Percentiles rank a stretch among this genome's conserved stretches.
Conservation (phyloP, 345 rosid species). For the Brassica carinata region DNA sequence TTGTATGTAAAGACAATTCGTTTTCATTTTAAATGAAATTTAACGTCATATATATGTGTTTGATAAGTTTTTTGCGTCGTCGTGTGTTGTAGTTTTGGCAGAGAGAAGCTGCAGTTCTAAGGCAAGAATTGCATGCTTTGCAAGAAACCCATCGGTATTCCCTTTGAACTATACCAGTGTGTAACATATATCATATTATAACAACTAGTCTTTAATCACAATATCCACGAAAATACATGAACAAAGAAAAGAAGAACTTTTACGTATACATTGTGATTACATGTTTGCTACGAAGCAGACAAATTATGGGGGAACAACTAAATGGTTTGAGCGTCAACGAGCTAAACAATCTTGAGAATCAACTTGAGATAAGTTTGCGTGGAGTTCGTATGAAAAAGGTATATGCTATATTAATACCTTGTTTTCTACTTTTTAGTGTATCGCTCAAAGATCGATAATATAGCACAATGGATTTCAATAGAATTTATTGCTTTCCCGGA, state of each 20-base stretch:
- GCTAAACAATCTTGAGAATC: constrained; percentile 60
- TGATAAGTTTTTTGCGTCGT: constrained; percentile 11
- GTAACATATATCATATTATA: neutral
- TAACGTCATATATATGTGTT: neutral
- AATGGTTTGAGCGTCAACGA: constrained; percentile 58
- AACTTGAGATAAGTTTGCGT: constrained; percentile 63
- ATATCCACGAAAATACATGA: neutral
- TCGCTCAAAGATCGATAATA: constrained; percentile 4
- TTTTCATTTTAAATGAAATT: neutral
- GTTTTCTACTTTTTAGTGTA: neutral
- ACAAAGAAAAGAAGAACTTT: neutral
- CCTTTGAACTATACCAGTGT: neutral
- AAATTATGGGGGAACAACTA: constrained; percentile 77
- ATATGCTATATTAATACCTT: constrained; percentile 1
- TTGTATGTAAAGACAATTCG: neutral
- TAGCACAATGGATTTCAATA: constrained; percentile 8
- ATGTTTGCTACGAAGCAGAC: constrained; percentile 44
- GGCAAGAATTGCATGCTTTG: constrained; percentile 65
- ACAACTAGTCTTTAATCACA: neutral
- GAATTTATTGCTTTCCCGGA: constrained; percentile 18
- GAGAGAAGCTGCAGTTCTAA: constrained; percentile 58
- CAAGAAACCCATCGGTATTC: constrained; percentile 65
- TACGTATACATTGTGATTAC: neutral
- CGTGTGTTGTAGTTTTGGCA: constrained; percentile 61
- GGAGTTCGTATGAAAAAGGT: constrained; percentile 79